Evolutionary conservation across 192 early-diverging fungal genomes (phyloP), one percentile per base, ranked within the genome.

Genomic region (Podila epigama): DNA sequence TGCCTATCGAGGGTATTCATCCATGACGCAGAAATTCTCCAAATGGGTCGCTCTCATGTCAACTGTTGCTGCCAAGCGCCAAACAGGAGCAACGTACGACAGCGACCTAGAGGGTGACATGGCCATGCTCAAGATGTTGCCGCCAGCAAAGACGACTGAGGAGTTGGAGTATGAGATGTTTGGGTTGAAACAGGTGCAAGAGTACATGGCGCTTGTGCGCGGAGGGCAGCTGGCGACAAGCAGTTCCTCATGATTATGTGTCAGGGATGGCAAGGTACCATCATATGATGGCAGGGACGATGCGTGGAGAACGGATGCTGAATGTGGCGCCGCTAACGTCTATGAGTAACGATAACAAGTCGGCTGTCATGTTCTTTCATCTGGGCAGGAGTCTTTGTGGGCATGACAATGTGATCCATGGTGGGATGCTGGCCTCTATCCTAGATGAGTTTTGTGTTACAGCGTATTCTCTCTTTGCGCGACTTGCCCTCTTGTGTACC

Each of bases 391-490:
- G 81, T 0, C 71, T 92, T 22, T 92, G 88, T 28, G 92, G 92
- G 28, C 92, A 93, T 69, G 83, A 89, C 27, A 82, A 84, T 48
- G 90, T 93, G 58, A 83, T 91, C 32, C 92, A 93, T 63, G 92
- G 92, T 32, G 92, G 92, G 32, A 79, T 31, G 31, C 32, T 22
- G 16, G 28, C 33, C 61, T 40, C 34, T 25, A 27, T 36, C 29
- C 9, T 35, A 22, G 31, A 51, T 35, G 16, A 48, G 13, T 5
- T 40, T 32, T 68, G 57, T 51, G 58, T 54, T 13, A 32, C 63
- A 22, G 2, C 15, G 0, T 44, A n/a, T 13, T 44, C n/a, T 44
- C 0, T 13, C 4, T 25, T 48, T 48, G n/a, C n/a, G 20, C n/a
- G 37, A 22, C 7, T 9, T n/a, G n/a, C n/a, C n/a, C 2, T 20